Conservation (phyloP, 306 rosid genomes). For the Coriaria nepalensis region DNA sequence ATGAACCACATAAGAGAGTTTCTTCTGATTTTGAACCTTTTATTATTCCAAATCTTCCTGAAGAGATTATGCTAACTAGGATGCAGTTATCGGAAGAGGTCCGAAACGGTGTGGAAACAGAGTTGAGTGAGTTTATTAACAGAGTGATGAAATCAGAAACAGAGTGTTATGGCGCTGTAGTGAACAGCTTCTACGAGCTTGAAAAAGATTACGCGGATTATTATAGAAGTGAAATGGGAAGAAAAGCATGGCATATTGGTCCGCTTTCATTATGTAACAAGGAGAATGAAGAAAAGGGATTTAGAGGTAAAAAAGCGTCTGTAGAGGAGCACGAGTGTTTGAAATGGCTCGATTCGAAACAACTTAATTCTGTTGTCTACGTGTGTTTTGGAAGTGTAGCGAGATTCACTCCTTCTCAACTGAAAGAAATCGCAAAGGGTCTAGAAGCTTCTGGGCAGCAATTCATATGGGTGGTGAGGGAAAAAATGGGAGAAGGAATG, state of each 20-base stretch:
- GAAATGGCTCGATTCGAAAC: constrained; percentile 29
- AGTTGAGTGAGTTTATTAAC: constrained; percentile 11
- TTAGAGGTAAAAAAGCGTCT: background rate
- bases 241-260: constrained; percentile 30
- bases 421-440: constrained; percentile 30
- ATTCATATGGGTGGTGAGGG: constrained; percentile 36
- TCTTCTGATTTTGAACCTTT: constrained; percentile 8
- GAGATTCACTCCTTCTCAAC: constrained; percentile 19
- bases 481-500: no score
- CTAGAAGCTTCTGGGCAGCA: constrained; percentile 25
- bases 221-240: constrained; percentile 13
- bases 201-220: constrained; percentile 18
- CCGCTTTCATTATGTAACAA: constrained; percentile 15
- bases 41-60: constrained; percentile 11
- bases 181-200: constrained; percentile 21
- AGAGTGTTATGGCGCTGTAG: constrained; percentile 19
- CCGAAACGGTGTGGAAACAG: background rate
- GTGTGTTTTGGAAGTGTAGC: constrained; percentile 31
- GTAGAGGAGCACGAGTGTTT: constrained; percentile 20
- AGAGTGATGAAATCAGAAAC: constrained; percentile 15
- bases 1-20: constrained; percentile 2
- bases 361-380: constrained; percentile 28
- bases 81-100: constrained; percentile 10
- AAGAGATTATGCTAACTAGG: constrained; percentile 8
- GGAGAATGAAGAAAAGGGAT: background rate